Conservation (phyloP, 1,139 yeast genomes). For the Pichia norvegensis region DNA sequence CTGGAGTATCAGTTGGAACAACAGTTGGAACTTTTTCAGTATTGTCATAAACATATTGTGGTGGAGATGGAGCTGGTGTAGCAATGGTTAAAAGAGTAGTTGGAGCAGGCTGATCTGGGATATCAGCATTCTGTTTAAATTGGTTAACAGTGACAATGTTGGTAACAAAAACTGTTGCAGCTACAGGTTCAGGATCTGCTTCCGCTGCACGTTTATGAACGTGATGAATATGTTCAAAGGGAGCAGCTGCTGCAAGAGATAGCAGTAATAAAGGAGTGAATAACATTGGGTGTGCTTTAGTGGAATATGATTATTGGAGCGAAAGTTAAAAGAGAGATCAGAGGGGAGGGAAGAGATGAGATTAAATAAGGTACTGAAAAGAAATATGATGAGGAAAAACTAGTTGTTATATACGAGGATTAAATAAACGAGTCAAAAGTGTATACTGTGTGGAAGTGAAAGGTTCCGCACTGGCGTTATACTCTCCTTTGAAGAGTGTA, state of each 20-base stretch:
- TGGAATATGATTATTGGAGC: background rate
- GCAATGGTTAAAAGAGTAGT: slow-evolving; percentile 9
- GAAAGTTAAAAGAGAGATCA: background rate
- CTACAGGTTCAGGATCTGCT: slow-evolving; percentile 11
- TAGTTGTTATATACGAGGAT: background rate
- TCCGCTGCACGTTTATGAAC: slow-evolving; percentile 21
- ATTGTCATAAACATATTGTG: background rate
- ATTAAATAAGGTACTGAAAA: too few relatives aligned
- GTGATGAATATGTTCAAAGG: slow-evolving; percentile 21
- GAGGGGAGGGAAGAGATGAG: background rate
- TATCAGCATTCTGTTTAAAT: background rate
- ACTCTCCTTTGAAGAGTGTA: background rate
- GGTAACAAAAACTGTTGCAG: slow-evolving; percentile 9
- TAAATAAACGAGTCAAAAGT: background rate
- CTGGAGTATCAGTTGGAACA: slow-evolving; percentile 20
- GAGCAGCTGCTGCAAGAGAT: slow-evolving; percentile 18
- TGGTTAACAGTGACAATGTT: slow-evolving; percentile 3
- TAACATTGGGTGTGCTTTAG: background rate
- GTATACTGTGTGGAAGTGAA: too few relatives aligned
- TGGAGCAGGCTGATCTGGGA: slow-evolving; percentile 13
- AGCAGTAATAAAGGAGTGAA: background rate
- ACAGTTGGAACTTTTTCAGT: slow-evolving; percentile 6
- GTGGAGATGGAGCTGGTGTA: slow-evolving; percentile 4
- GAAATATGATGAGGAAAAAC: too few relatives aligned
- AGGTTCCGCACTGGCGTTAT: too few relatives aligned